These are phyloP conservation scores for Phytophthora hibernalis DNA, from an alignment of 352 stramenopile species.

Conservation along the genomic window DNA sequence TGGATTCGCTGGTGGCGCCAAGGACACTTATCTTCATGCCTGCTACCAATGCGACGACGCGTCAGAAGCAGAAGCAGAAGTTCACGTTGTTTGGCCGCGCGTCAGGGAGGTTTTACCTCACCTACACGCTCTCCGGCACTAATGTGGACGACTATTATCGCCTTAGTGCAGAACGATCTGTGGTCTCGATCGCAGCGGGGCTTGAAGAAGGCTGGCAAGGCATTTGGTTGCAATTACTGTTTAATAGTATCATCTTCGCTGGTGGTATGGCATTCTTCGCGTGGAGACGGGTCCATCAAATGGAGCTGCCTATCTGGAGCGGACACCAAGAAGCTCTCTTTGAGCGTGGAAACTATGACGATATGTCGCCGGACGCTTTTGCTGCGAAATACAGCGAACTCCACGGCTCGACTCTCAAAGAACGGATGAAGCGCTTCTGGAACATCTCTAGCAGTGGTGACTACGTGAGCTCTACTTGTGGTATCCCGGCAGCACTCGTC, in stretches of 20 bases:
- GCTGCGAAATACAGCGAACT: conserved; percentile 59
- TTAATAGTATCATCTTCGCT: conserved; percentile 71
- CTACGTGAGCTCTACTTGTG: conserved; percentile 71
- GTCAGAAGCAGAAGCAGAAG: conserved; percentile 35
- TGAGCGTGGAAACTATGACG: conserved; percentile 78
- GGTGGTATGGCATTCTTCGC: conserved; percentile 65
- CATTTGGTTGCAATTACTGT: conserved; percentile 67
- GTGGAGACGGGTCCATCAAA: conserved; percentile 58
- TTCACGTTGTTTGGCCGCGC: conserved; percentile 53
- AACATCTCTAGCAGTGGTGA: conserved; percentile 49
- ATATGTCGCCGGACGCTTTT: conserved; percentile 50
- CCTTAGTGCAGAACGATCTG: conserved; percentile 56
- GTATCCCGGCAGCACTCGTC: conserved; percentile 71
- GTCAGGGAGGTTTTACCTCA: conserved; percentile 63
- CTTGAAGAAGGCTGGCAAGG: conserved; percentile 63
- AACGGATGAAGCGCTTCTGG: conserved; percentile 62
- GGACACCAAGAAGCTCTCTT: conserved; percentile 67
- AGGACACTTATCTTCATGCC: conserved; percentile 49
- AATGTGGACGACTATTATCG: conserved; percentile 46
- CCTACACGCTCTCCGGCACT: conserved; percentile 53
- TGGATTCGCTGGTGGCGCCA: conserved; percentile 45
- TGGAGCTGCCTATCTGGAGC: conserved; percentile 74
- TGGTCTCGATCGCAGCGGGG: conserved; percentile 59
- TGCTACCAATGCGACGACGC: conserved; percentile 23
- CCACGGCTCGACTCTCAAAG: conserved; percentile 38